Evolutionary conservation across 2,329 filamentous ascomycete species (phyloP).

Genomic region (Phialophora chinensis): DNA sequence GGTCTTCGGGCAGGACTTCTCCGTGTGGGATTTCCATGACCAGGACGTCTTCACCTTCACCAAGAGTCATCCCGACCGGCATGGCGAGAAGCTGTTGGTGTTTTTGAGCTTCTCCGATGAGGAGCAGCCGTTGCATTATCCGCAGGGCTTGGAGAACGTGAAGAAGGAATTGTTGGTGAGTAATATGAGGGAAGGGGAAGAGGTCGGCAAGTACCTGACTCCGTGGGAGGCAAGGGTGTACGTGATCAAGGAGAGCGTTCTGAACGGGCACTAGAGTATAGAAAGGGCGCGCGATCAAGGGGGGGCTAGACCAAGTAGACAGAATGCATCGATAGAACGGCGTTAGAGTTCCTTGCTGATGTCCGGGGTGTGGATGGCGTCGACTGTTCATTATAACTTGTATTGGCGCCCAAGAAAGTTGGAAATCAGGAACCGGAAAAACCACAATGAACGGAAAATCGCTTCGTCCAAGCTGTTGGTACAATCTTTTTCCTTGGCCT

Average conservation of each 20-base stretch:
- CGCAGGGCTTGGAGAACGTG: conserved; percentile 25
- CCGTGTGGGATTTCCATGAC: conserved; percentile 59
- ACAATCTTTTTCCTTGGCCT: background rate
- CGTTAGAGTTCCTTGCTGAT: background rate
- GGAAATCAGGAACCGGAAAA: background rate
- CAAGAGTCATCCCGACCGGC: conserved; percentile 44
- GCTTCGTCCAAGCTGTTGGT: background rate
- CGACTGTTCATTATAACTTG: background rate
- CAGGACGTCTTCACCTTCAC: conserved; percentile 63
- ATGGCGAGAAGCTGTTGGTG: conserved; percentile 32
- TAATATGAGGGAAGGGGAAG: conserved; percentile 25
- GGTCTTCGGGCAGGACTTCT: conserved; percentile 68
- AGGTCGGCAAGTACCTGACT: conserved; percentile 34
- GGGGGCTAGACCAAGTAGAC: background rate
- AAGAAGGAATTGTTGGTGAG: conserved; percentile 34
- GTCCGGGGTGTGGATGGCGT: background rate
- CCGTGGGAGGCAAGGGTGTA: conserved; percentile 40
- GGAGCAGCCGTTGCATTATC: conserved; percentile 36
- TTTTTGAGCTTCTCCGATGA: conserved; percentile 39
- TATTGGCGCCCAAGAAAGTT: background rate
- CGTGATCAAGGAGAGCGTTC: conserved; percentile 25
- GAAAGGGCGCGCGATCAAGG: background rate
- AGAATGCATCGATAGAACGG: background rate
- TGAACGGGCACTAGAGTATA: conserved; percentile 28
- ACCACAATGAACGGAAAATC: background rate